Base-by-base conservation (phyloP, 306 rosid species). In the Trichosanthes cucumerina region DNA sequence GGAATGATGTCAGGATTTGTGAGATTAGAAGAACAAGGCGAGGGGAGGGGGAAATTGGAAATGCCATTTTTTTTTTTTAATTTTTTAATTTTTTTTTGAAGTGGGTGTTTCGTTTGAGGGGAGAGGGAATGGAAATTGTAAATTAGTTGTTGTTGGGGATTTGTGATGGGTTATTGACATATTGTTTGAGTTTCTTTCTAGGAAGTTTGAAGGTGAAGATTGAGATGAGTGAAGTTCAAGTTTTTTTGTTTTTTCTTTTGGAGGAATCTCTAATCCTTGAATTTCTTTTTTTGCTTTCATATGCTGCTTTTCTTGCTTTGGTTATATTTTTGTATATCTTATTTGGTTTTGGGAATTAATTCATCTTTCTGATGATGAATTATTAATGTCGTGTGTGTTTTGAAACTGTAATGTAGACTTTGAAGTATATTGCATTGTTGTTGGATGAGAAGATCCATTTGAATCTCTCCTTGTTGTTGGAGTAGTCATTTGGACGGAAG, bases 1-100 rank as follows among this genome's bases (percentile, higher is more conserved):
- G 18, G 47, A 83, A 36, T 54, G 88, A 81, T 56, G 86, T 78
- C 2, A 65, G 41, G 70, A 82, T 43, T n/a, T 80, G 86, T 65
- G 79, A 43, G 39, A 62, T 6, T 14, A 83, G 19, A 5, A 82
- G 75, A 24, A 60, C 24, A 54, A 80, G 50, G 52, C 81, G 21
- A 34, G 7, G 50, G 76, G 28, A 56, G 71, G 11, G 70, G 23
- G 53, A 23, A 77, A 3, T 36, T 23, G 69, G 34, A 11, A 15
- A 64, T 34, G 34, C 0, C 80, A 77, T 76, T 31, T 18, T 78
- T 64, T 39, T 15, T 16, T 63, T 64, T 60, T 28, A 1, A 2
- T 28, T 28, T 28, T 28, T 28, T 28, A 1, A 2, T 28, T 28
- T 28, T 28, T 1, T 28, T 28, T 28, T 28, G 33, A 28, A 28